These are phyloP conservation scores for Populus tomentosa DNA, from an alignment of 441 rosid genomes.

Conservation along the genomic window DNA sequence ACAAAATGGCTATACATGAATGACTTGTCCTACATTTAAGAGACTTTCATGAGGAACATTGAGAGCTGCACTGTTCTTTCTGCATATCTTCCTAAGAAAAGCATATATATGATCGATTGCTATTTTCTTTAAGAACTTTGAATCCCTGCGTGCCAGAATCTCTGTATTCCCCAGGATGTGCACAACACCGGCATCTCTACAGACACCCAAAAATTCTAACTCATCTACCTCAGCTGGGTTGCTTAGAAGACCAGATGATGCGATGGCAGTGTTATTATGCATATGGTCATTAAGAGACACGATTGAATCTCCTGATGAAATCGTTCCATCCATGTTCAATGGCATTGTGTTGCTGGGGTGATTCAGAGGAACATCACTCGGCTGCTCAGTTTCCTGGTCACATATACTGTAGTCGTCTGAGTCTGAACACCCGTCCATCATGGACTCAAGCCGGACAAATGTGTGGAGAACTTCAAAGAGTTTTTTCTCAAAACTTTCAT, in stretches of 20 bases:
- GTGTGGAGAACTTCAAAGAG: slow-evolving; percentile 48
- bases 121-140: slow-evolving; percentile 55
- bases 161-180: slow-evolving; percentile 74
- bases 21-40: slow-evolving; percentile 66
- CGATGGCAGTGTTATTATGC: not conserved
- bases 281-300: slow-evolving; percentile 22
- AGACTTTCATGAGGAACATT: slow-evolving; percentile 78
- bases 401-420: slow-evolving; percentile 24
- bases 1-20: slow-evolving; percentile 36
- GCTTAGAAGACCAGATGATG: slow-evolving; percentile 31
- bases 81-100: slow-evolving; percentile 71
- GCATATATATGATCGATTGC: slow-evolving; percentile 68
- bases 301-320: slow-evolving; percentile 51
- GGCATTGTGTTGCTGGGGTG: not conserved
- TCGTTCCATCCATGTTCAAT: slow-evolving; percentile 23
- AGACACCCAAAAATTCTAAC: slow-evolving; percentile 46
- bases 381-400: slow-evolving; percentile 16
- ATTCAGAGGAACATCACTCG: not conserved
- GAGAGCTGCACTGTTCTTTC: slow-evolving; percentile 68
- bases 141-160: slow-evolving; percentile 55
- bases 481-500: slow-evolving; percentile 62
- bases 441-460: slow-evolving; percentile 57
- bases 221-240: slow-evolving; percentile 46
- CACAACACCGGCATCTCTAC: slow-evolving; percentile 68
- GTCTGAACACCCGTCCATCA: slow-evolving; percentile 65